Percentiles rank a stretch among this genome's conserved stretches.
phyloP scores from a whole-genome alignment of 352 stramenopile species.

The Globisporangium emineosum region DNA sequence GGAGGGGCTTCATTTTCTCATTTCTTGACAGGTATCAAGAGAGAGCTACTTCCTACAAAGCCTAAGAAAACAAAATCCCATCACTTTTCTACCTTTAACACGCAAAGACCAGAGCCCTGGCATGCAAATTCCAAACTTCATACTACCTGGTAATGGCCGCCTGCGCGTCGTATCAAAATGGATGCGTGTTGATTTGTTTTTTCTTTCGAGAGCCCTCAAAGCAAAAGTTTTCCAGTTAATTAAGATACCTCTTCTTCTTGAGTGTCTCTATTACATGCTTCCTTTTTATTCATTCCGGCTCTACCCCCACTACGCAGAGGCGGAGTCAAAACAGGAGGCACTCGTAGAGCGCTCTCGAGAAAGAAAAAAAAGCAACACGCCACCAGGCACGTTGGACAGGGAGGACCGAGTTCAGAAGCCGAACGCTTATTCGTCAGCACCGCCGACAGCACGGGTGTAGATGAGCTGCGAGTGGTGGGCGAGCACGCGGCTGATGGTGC shows the following conservation, averaged over 20 bases:
- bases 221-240: constrained; percentile 11
- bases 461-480: constrained; percentile 97
- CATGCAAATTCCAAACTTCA: background rate
- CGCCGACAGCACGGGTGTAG: constrained; percentile 95
- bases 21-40: no score
- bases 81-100: no score
- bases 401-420: constrained; percentile 8
- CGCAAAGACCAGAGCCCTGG: no score
- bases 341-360: background rate
- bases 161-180: background rate
- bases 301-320: no score
- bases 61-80: no score
- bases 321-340: background rate
- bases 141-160: background rate
- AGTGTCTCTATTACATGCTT: constrained; percentile 9
- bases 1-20: constrained; percentile 40
- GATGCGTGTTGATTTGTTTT: background rate
- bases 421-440: constrained; percentile 61
- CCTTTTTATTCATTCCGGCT: background rate
- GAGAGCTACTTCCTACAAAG: no score
- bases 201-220: background rate
- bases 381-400: constrained; percentile 13
- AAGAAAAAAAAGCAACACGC: background rate
- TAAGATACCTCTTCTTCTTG: constrained; percentile 8
- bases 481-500: constrained; percentile 94